phyloP scores from a whole-genome alignment of 2,329 filamentous ascomycete species.

The Trichoderma pleuroti region DNA sequence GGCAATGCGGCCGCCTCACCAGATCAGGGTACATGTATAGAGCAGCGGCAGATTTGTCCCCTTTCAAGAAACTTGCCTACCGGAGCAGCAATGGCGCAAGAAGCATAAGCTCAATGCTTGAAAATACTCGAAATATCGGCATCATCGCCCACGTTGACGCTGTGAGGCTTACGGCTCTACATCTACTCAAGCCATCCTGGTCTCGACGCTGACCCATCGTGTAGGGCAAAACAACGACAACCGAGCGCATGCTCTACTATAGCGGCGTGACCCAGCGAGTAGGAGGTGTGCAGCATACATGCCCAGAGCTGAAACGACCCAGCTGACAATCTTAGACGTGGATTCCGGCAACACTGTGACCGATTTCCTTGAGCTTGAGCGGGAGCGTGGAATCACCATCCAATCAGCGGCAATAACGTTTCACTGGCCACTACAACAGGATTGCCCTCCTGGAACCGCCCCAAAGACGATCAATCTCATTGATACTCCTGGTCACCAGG shows the following conservation, averaged over 20 bases:
- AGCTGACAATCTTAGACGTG: slow-evolving; percentile 58
- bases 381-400: slow-evolving; percentile 91
- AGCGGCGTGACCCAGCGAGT: slow-evolving; percentile 84
- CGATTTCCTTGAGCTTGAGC: slow-evolving; percentile 90
- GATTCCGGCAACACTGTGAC: slow-evolving; percentile 96
- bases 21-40: not conserved
- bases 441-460: slow-evolving; percentile 37
- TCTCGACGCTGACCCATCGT: not conserved
- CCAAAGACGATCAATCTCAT: slow-evolving; percentile 82
- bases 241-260: slow-evolving; percentile 98
- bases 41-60: not conserved
- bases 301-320: not conserved
- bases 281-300: slow-evolving; percentile 52
- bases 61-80: not conserved
- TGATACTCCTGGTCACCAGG: slow-evolving; percentile 93
- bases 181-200: not conserved
- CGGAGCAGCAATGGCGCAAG: not conserved
- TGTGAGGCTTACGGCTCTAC: slow-evolving; percentile 36
- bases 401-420: slow-evolving; percentile 97
- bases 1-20: slow-evolving; percentile 4
- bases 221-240: slow-evolving; percentile 92
- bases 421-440: slow-evolving; percentile 70
- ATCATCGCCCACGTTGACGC: slow-evolving; percentile 99
- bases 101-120: slow-evolving; percentile 21
- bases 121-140: slow-evolving; percentile 84